Conservation (phyloP, 495 filamentous ascomycete species). For the Penicillium crystallinum region DNA sequence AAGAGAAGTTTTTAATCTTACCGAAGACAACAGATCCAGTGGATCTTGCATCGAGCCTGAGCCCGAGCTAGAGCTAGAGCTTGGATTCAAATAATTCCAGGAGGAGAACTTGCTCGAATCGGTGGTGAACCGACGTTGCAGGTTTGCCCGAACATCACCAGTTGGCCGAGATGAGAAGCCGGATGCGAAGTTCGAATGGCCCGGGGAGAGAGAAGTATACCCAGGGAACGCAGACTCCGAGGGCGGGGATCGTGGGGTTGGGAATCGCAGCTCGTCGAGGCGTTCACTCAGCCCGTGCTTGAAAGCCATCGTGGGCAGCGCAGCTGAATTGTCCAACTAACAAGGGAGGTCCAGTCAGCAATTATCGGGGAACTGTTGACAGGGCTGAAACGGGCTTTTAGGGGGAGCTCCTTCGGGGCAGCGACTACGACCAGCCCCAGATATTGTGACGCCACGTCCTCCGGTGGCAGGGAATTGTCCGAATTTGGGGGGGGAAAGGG, state of each 20-base stretch:
- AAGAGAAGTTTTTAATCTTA: conserved; percentile 27
- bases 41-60: conserved; percentile 50
- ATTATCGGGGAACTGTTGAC: conserved; percentile 9
- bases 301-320: conserved; percentile 54
- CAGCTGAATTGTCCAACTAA: conserved; percentile 30
- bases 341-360: conserved; percentile 21
- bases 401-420: conserved; percentile 1
- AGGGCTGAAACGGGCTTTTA: conserved; percentile 3
- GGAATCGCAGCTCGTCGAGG: conserved; percentile 73
- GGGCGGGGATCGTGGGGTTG: conserved; percentile 64
- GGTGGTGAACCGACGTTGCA: conserved; percentile 92
- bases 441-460: neutral
- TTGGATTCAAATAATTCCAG: conserved; percentile 64
- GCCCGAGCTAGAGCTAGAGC: conserved; percentile 21
- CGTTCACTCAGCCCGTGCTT: conserved; percentile 60
- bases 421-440: conserved; percentile 8
- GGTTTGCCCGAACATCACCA: conserved; percentile 61
- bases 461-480: conserved; percentile 5
- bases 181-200: conserved; percentile 53
- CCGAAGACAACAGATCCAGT: conserved; percentile 53
- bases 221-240: conserved; percentile 65
- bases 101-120: conserved; percentile 76
- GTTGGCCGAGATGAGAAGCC: conserved; percentile 45
- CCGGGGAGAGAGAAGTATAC: conserved; percentile 65
- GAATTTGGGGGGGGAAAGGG: conserved; percentile 8